These are phyloP conservation scores for Craterostigma plantagineum DNA, from an alignment of 257 asterid species.

Conservation along the genomic window DNA sequence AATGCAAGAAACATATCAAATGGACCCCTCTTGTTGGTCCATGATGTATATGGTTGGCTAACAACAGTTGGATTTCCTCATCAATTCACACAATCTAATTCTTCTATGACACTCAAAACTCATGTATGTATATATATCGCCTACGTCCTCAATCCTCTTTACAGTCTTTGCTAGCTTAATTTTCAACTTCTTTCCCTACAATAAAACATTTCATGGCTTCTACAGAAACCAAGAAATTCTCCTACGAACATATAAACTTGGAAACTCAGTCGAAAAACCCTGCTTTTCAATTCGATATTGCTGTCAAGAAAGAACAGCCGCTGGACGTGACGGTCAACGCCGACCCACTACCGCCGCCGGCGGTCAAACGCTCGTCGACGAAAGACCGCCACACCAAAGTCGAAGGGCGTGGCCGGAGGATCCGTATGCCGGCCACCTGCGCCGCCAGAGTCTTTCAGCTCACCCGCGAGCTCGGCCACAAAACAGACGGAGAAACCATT, in stretches of 20 bases:
- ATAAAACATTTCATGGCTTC: no score
- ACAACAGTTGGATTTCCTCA: slow-evolving; percentile 32
- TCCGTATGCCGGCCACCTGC: slow-evolving; percentile 61
- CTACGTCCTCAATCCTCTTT: slow-evolving; percentile 3
- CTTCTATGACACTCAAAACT: slow-evolving; percentile 3
- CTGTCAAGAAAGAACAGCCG: slow-evolving; percentile 23
- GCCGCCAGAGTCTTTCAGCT: slow-evolving; percentile 74
- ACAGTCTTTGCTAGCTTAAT: no score
- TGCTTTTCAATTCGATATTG: slow-evolving; percentile 13
- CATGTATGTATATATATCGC: slow-evolving; percentile 6
- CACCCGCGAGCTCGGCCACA: slow-evolving; percentile 65
- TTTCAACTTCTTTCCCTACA: no score
- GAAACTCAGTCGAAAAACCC: no score
- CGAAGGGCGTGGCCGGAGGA: slow-evolving; percentile 61
- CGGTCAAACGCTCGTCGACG: slow-evolving; percentile 25
- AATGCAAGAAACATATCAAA: slow-evolving; percentile 11
- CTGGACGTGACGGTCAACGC: slow-evolving; percentile 12
- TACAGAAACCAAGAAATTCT: no score
- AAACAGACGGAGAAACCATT: slow-evolving; percentile 68
- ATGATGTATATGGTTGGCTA: slow-evolving; percentile 23
- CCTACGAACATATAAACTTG: no score
- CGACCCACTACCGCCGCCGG: slow-evolving; percentile 13
- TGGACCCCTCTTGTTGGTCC: slow-evolving; percentile 14
- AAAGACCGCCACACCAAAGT: slow-evolving; percentile 52
- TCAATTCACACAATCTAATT: slow-evolving; percentile 3